These are phyloP conservation scores for Talaromyces wortmannii DNA, from an alignment of 495 filamentous ascomycete genomes.

Conservation along the genomic window DNA sequence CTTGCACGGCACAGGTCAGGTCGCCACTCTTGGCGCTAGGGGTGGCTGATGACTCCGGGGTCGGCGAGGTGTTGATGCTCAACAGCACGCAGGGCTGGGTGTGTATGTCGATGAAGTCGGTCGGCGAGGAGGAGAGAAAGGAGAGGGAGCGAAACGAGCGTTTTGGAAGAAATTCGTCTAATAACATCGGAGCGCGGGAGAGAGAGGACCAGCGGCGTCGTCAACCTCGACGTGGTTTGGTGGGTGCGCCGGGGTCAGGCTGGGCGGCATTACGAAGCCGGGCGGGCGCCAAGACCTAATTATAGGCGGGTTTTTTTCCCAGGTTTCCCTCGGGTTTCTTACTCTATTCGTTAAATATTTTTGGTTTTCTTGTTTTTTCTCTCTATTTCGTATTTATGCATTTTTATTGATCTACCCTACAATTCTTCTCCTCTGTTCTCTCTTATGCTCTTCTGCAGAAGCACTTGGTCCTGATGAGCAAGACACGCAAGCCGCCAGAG, in stretches of 20 bases:
- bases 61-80: neutral
- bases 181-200: too few relatives aligned
- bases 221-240: conserved; percentile 2
- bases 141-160: too few relatives aligned
- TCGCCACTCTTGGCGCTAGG: conserved; percentile 18
- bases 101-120: too few relatives aligned
- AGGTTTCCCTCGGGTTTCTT: too few relatives aligned
- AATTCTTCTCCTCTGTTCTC: neutral
- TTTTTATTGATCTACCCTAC: neutral
- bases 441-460: neutral
- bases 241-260: neutral
- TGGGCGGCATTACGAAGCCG: conserved; percentile 1
- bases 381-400: neutral
- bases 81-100: neutral
- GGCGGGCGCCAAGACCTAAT: neutral
- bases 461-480: neutral
- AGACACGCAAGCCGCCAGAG: conserved; percentile 23
- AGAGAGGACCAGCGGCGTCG: neutral
- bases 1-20: conserved; percentile 21
- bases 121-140: too few relatives aligned
- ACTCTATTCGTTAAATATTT: too few relatives aligned
- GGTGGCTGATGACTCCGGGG: conserved; percentile 8
- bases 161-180: too few relatives aligned
- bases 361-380: too few relatives aligned
- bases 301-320: neutral